These are phyloP conservation scores for Xylaria sp. DNA, from an alignment of 2,329 filamentous ascomycete species.

Conservation along the genomic window DNA sequence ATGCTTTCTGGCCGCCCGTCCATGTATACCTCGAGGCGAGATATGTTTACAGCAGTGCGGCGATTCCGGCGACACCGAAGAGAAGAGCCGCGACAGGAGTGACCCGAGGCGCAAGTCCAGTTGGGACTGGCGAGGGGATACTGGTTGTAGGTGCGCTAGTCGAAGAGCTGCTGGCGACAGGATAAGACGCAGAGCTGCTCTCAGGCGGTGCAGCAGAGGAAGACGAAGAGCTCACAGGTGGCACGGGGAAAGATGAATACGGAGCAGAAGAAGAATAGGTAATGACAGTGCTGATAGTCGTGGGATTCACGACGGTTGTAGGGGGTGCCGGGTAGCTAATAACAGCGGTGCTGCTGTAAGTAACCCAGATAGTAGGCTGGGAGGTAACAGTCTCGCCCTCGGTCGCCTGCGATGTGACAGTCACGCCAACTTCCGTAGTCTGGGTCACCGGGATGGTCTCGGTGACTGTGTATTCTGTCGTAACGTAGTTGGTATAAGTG, in stretches of 20 bases:
- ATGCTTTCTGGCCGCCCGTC: too few relatives aligned
- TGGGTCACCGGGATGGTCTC: constrained; percentile 53
- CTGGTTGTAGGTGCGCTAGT: constrained; percentile 1
- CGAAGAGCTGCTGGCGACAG: constrained; percentile 3
- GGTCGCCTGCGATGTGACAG: constrained; percentile 52
- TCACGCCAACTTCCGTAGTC: constrained; percentile 42
- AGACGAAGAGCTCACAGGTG: background rate
- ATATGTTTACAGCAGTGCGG: constrained; percentile 40
- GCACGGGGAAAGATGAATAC: background rate
- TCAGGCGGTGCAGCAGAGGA: constrained; percentile 8
- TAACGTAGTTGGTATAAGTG: constrained; percentile 54
- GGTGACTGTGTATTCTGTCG: constrained; percentile 51
- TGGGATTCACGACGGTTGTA: constrained; percentile 39
- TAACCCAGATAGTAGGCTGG: constrained; percentile 48
- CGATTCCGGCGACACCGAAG: constrained; percentile 45
- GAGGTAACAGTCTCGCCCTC: constrained; percentile 49
- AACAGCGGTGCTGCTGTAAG: constrained; percentile 48
- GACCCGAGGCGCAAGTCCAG: constrained; percentile 36
- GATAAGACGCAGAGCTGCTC: background rate
- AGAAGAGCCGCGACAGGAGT: constrained; percentile 41
- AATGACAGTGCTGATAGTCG: constrained; percentile 32
- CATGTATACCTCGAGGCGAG: constrained; percentile 9
- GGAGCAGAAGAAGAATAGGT: constrained; percentile 4
- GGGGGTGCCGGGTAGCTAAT: constrained; percentile 46
- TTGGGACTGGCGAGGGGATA: constrained; percentile 15